Conservation (phyloP, 163 green algal genomes). For the Scenedesmus sp. region DNA sequence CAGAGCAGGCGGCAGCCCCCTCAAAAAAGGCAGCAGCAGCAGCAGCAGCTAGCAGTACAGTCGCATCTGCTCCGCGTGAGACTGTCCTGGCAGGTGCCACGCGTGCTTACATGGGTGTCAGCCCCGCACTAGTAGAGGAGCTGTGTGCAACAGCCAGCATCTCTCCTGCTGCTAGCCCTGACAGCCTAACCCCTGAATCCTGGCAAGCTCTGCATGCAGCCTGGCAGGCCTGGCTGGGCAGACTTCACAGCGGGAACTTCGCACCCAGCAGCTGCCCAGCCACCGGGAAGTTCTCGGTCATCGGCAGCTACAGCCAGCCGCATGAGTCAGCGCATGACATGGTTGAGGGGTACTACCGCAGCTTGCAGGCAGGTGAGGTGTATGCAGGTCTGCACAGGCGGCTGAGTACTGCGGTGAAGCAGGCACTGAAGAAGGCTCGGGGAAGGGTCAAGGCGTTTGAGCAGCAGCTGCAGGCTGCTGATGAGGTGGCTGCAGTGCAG, state of each 20-base stretch:
- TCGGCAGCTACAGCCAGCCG: conserved; percentile 29
- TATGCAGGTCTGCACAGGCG: conserved; percentile 39
- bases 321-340: conserved; percentile 48
- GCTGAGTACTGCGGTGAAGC: conserved; percentile 51
- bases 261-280: conserved; percentile 39
- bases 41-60: background rate
- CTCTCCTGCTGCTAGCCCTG: background rate
- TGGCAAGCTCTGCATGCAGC: conserved; percentile 60
- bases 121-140: conserved; percentile 67
- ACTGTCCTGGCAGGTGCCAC: conserved; percentile 58
- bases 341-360: conserved; percentile 50
- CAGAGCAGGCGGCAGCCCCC: conserved; percentile 33
- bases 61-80: too few relatives aligned
- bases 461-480: conserved; percentile 62
- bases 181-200: conserved; percentile 40
- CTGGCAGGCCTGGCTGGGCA: conserved; percentile 68
- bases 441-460: conserved; percentile 64
- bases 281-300: conserved; percentile 56
- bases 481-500: conserved; percentile 58
- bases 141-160: conserved; percentile 61
- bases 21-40: conserved; percentile 17
- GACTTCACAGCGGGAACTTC: conserved; percentile 53
- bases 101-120: conserved; percentile 72
- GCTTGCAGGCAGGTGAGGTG: conserved; percentile 54
- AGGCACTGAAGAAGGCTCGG: conserved; percentile 56